Conservation (phyloP, 352 stramenopile species). For the Globisporangium spiculum region DNA sequence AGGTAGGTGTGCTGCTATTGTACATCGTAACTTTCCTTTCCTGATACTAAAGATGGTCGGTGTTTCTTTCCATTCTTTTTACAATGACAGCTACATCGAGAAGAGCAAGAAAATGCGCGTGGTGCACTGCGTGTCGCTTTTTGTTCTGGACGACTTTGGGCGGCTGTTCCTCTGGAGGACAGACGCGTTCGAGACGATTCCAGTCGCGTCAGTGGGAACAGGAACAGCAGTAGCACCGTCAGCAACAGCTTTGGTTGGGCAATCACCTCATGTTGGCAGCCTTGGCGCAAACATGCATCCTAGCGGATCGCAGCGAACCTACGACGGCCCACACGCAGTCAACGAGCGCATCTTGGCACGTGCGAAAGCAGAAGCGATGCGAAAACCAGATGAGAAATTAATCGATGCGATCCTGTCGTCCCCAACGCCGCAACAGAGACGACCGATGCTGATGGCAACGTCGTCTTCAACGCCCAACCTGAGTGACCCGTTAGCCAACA, state of each 20-base stretch:
- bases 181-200: constrained; percentile 49
- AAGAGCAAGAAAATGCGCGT: constrained; percentile 67
- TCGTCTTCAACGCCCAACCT: constrained; percentile 32
- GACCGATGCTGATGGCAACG: constrained; percentile 27
- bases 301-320: constrained; percentile 10
- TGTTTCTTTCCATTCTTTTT: not conserved
- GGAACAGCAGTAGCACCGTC: constrained; percentile 8
- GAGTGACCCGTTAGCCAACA: not conserved
- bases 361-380: constrained; percentile 47
- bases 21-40: too few relatives aligned
- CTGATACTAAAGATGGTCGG: not conserved
- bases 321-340: constrained; percentile 57
- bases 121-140: constrained; percentile 45
- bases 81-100: constrained; percentile 41
- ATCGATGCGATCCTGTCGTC: constrained; percentile 73
- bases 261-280: not conserved
- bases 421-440: constrained; percentile 34
- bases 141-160: constrained; percentile 55
- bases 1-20: constrained; percentile 19
- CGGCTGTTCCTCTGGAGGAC: constrained; percentile 60
- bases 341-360: constrained; percentile 59
- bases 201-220: constrained; percentile 2
- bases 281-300: not conserved
- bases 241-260: not conserved
- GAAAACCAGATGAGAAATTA: constrained; percentile 52